phyloP scores from a whole-genome alignment of 371 early-diverging fungal genomes.

The Nematocida homosporus region DNA sequence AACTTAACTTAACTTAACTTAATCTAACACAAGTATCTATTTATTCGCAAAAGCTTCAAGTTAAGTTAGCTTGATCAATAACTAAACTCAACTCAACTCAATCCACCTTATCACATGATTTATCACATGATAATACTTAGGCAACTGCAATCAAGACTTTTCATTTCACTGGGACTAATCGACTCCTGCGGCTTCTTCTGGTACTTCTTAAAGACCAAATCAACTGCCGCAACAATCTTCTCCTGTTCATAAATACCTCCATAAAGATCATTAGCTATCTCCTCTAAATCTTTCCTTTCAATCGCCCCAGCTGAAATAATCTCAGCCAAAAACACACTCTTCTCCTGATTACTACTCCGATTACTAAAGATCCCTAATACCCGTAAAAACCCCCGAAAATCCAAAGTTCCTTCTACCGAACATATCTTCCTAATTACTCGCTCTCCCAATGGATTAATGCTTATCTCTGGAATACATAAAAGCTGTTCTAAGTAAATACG shows the following conservation, averaged over 20 bases:
- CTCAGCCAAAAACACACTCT: slow-evolving; percentile 20
- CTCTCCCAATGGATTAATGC: slow-evolving; percentile 52
- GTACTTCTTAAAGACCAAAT: slow-evolving; percentile 31
- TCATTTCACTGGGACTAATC: slow-evolving; percentile 24
- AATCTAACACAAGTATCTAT: no score
- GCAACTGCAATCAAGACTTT: slow-evolving; percentile 20
- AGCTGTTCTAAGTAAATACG: slow-evolving; percentile 43
- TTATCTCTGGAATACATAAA: slow-evolving; percentile 54
- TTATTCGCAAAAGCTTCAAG: no score
- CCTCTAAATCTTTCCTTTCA: slow-evolving; percentile 18
- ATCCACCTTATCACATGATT: background rate
- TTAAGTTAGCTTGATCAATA: no score
- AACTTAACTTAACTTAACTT: no score
- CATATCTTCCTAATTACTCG: slow-evolving; percentile 22
- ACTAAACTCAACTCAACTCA: no score
- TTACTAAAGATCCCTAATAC: slow-evolving; percentile 32
- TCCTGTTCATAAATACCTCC: background rate
- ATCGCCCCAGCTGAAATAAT: background rate
- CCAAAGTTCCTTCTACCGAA: slow-evolving; percentile 11
- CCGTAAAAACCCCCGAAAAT: slow-evolving; percentile 38
- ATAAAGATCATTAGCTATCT: slow-evolving; percentile 39
- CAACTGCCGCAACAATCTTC: slow-evolving; percentile 11
- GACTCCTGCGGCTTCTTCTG: background rate
- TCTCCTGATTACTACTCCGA: slow-evolving; percentile 29
- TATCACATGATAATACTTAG: background rate